Evolutionary conservation across 495 filamentous ascomycete species (phyloP).

Genomic region (Lepraria neglecta): DNA sequence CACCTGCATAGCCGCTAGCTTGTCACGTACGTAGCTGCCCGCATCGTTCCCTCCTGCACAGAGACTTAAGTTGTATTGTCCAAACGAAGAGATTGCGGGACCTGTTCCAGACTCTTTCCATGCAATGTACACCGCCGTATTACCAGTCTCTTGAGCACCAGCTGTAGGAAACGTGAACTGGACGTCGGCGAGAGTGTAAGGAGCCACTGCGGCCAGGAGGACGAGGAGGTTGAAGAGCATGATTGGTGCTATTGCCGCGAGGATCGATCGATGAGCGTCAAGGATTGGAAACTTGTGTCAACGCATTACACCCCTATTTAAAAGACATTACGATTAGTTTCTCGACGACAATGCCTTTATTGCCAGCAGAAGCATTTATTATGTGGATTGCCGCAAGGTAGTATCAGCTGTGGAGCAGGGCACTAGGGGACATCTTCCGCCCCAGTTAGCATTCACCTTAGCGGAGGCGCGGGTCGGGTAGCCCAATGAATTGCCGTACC

Average conservation of each 20-base stretch:
- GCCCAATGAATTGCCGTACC: too few species aligned
- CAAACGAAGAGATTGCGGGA: slow-evolving; percentile 46
- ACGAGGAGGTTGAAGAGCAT: slow-evolving; percentile 36
- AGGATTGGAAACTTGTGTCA: too few species aligned
- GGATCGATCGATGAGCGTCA: too few species aligned
- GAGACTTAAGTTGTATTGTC: slow-evolving; percentile 55
- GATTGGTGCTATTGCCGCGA: background rate
- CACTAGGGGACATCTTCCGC: too few species aligned
- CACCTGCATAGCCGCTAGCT: slow-evolving; percentile 7
- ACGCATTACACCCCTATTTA: too few species aligned
- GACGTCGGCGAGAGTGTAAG: slow-evolving; percentile 49
- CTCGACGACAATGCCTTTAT: too few species aligned
- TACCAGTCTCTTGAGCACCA: slow-evolving; percentile 41
- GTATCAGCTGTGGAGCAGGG: too few species aligned
- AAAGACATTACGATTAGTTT: too few species aligned
- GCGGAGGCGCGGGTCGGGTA: too few species aligned
- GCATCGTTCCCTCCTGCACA: slow-evolving; percentile 56
- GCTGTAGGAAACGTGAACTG: slow-evolving; percentile 48
- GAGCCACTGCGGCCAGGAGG: slow-evolving; percentile 39
- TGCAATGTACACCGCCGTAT: slow-evolving; percentile 45
- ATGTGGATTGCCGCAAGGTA: too few species aligned
- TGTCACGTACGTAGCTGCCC: slow-evolving; percentile 37
- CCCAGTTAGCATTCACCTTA: too few species aligned
- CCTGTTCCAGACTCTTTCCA: slow-evolving; percentile 52
- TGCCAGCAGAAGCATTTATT: too few species aligned